Evolutionary conservation across 2,329 filamentous ascomycete species (phyloP).

Genomic region (Ceratocystis destructans): DNA sequence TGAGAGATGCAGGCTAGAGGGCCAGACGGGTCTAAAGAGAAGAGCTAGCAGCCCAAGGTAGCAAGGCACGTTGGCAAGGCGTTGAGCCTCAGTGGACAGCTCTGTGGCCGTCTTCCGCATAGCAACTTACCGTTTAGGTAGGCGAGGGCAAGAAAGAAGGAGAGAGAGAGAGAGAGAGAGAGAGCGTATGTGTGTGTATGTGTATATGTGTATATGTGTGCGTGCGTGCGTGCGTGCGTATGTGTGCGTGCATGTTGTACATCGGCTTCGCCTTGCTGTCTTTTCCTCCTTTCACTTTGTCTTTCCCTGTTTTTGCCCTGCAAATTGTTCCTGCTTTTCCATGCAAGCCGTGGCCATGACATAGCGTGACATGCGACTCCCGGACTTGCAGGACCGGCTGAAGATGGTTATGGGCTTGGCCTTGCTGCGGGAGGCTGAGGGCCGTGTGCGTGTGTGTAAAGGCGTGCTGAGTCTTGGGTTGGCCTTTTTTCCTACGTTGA

Average conservation of each 20-base stretch:
- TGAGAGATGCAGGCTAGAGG: neutral
- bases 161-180: neutral
- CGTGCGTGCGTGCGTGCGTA: neutral
- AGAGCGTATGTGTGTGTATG: neutral
- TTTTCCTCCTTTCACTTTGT: neutral
- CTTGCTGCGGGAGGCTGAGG: too few species aligned
- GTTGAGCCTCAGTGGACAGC: neutral
- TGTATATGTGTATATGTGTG: neutral
- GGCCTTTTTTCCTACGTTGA: neutral
- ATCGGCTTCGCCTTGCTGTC: constrained; percentile 3
- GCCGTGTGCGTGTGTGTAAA: too few species aligned
- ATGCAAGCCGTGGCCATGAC: neutral
- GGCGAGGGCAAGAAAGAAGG: neutral
- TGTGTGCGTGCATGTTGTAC: neutral
- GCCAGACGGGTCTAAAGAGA: neutral
- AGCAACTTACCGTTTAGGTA: neutral
- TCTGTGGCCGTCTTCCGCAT: too few species aligned
- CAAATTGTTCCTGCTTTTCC: too few species aligned
- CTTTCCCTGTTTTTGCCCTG: neutral
- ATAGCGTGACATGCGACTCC: neutral
- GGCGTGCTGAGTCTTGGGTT: neutral
- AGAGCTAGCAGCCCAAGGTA: neutral
- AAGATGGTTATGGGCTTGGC: too few species aligned
- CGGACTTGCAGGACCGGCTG: too few species aligned
- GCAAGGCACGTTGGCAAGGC: neutral